Base-by-base conservation (phyloP, 768 basidiomycete species). In the Filobasidium floriforme region DNA sequence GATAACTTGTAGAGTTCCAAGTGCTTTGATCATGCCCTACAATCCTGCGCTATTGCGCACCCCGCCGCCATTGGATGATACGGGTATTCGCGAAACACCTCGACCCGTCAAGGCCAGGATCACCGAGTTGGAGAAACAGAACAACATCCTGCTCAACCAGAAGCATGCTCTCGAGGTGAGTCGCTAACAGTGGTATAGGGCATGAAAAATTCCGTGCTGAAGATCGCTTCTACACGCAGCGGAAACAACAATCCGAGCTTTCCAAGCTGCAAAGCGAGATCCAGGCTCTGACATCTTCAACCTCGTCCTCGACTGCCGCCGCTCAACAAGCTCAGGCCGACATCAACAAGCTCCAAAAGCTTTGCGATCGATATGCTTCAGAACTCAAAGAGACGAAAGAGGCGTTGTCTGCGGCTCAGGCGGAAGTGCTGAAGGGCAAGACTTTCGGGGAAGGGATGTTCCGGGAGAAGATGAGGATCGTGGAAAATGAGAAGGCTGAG, bases 51-150 rank as follows among this genome's bases (percentile, higher is more conserved):
- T 65, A 15, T 52, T 59, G 43, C 55, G 59, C 15, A 65, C 64
- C 29, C 64, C 64, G 24, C 64, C 59, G 28, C 26, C 29, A 24
- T 15, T 65, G 52, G 59, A 65, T 26, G 64, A 65, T n/a, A 59
- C 59, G 40, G 64, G 64, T 10, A 65, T 65, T 12, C 57, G 59
- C 28, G 64, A 65, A 29, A 65, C 64, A 1, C 64, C 64, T 9
- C 41, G 46, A 49, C 64, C 64, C 24, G 64, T 65, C 43, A 49
- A 52, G 24, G 64, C 64, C 22, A 65, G 64, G 59, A 37, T 65
- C 22, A 43, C 64, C 7, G 59, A 59, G 64, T 51, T 65, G 64
- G 64, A 65, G 28, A 65, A 60, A 44, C 64, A 65, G 44, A 65
- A 59, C 41, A 52, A 60, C 32, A 57, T 59, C 41, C 44, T 65